These are phyloP conservation scores for Coniella lustricola DNA, from an alignment of 2,329 filamentous ascomycete species.

Conservation along the genomic window DNA sequence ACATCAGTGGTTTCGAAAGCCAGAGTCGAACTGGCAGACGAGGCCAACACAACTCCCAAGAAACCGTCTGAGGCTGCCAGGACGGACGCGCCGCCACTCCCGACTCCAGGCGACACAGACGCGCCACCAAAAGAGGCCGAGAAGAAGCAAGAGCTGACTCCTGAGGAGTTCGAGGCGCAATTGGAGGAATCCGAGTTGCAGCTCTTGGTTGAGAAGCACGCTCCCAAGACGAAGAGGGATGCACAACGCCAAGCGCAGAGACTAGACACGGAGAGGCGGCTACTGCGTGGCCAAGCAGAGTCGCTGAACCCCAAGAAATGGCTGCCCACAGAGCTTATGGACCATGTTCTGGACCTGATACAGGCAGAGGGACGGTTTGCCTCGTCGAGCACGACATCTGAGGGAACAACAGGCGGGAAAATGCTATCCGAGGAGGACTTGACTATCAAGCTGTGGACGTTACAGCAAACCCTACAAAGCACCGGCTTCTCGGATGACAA, in stretches of 20 bases:
- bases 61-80: slow-evolving; percentile 19
- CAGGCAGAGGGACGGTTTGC: slow-evolving; percentile 57
- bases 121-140: slow-evolving; percentile 15
- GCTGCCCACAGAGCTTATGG: slow-evolving; percentile 72
- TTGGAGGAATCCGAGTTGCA: slow-evolving; percentile 89
- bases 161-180: slow-evolving; percentile 85
- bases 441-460: slow-evolving; percentile 73
- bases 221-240: slow-evolving; percentile 71
- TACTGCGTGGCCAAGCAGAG: slow-evolving; percentile 74
- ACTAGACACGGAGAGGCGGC: slow-evolving; percentile 76
- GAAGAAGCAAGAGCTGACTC: slow-evolving; percentile 50
- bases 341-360: slow-evolving; percentile 68
- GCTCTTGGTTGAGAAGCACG: slow-evolving; percentile 76
- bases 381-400: slow-evolving; percentile 41
- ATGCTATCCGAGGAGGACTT: slow-evolving; percentile 69
- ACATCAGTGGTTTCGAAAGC: slow-evolving; percentile 84
- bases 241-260: slow-evolving; percentile 67
- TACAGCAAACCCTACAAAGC: slow-evolving; percentile 64
- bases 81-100: slow-evolving; percentile 16
- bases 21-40: slow-evolving; percentile 49
- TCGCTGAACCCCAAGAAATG: slow-evolving; percentile 66
- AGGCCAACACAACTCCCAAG: slow-evolving; percentile 20
- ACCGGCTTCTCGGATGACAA: slow-evolving; percentile 61
- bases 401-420: slow-evolving; percentile 40
- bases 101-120: slow-evolving; percentile 19